These are phyloP conservation scores for Pachysolen tannophilus DNA, from an alignment of 805 yeast species.

Conservation along the genomic window DNA sequence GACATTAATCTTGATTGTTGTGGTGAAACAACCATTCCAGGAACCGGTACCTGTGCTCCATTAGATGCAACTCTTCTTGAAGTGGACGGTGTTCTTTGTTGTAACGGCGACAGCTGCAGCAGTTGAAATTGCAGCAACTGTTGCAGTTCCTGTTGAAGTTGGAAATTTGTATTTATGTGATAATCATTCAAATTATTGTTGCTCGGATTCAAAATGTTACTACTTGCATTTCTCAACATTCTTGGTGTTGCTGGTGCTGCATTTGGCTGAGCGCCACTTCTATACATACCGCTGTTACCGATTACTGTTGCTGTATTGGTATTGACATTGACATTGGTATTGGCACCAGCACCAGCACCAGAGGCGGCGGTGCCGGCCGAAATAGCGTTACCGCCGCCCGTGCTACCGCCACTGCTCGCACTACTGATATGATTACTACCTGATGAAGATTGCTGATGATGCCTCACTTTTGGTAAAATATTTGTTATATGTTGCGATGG, in stretches of 20 bases:
- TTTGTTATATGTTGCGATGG: too few relatives aligned
- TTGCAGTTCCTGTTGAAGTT: slow-evolving; percentile 4
- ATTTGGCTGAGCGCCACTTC: slow-evolving; percentile 15
- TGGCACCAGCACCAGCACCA: too few relatives aligned
- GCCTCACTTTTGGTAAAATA: neutral
- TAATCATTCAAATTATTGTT: slow-evolving; percentile 8
- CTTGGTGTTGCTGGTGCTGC: slow-evolving; percentile 62
- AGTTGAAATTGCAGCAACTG: slow-evolving; percentile 1
- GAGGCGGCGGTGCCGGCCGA: neutral
- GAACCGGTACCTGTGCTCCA: neutral
- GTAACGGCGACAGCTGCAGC: slow-evolving; percentile 3
- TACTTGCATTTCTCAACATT: slow-evolving; percentile 54
- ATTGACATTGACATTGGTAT: slow-evolving; percentile 16
- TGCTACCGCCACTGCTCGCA: too few relatives aligned
- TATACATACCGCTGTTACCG: slow-evolving; percentile 10
- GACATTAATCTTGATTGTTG: slow-evolving; percentile 11
- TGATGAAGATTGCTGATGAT: neutral
- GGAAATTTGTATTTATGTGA: slow-evolving; percentile 7
- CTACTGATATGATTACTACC: neutral
- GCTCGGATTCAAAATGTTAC: slow-evolving; percentile 15
- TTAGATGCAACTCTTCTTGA: slow-evolving; percentile 4
- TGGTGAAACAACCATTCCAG: slow-evolving; percentile 13
- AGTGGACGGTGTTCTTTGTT: slow-evolving; percentile 6
- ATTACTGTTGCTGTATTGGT: too few relatives aligned
- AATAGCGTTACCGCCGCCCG: neutral